Evolutionary conservation across 768 basidiomycete genomes (phyloP).

Genomic region (Clavulina sp.): DNA sequence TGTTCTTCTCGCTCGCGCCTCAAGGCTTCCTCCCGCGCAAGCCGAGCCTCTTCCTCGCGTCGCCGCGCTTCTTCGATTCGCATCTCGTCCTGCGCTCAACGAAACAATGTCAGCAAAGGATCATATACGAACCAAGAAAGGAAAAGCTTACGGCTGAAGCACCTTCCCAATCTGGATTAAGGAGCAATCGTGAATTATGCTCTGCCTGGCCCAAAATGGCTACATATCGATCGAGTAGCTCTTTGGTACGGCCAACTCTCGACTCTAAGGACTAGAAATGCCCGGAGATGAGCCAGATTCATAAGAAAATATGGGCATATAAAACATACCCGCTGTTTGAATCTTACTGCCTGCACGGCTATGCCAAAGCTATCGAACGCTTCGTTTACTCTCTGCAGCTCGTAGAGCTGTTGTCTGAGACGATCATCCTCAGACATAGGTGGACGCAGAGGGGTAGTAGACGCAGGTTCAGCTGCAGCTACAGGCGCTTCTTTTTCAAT

Average conservation of each 20-base stretch:
- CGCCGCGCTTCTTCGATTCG: slow-evolving; percentile 5
- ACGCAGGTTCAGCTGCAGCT: neutral
- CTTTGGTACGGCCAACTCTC: slow-evolving; percentile 11
- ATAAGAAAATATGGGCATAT: neutral
- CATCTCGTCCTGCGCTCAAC: slow-evolving; percentile 2
- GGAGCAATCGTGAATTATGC: slow-evolving; percentile 10
- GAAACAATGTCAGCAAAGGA: slow-evolving; percentile 2
- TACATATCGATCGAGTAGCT: slow-evolving; percentile 11
- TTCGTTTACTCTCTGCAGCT: slow-evolving; percentile 8
- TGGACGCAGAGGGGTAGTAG: neutral
- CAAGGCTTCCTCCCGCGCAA: slow-evolving; percentile 2
- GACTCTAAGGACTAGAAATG: slow-evolving; percentile 6
- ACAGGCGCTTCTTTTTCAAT: neutral
- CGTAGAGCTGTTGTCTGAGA: slow-evolving; percentile 8
- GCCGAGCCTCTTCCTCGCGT: slow-evolving; percentile 8
- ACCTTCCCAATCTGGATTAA: slow-evolving; percentile 12
- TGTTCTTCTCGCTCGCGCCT: slow-evolving; percentile 6
- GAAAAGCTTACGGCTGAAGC: slow-evolving; percentile 10
- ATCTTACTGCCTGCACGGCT: slow-evolving; percentile 7
- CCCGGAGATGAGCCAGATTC: neutral
- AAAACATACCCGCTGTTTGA: slow-evolving; percentile 7
- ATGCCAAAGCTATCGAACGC: slow-evolving; percentile 9
- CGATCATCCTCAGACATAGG: slow-evolving; percentile 6
- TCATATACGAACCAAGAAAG: neutral
- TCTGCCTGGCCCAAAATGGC: slow-evolving; percentile 12